These are phyloP conservation scores for Phytophthora idaei DNA, from an alignment of 352 stramenopile species.

Conservation along the genomic window DNA sequence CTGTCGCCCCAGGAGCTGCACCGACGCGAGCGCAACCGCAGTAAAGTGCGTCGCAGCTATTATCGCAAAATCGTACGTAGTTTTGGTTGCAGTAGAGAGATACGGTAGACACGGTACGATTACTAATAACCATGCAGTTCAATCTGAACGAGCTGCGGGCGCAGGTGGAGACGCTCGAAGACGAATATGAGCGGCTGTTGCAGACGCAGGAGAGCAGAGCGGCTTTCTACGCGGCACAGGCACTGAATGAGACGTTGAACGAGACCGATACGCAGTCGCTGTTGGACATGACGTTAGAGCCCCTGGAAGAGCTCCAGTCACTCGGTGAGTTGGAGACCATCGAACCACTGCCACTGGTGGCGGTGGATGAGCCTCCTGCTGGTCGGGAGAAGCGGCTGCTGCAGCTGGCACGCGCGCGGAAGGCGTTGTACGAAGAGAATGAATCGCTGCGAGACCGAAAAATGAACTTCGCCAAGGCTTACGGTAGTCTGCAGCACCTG, in stretches of 20 bases:
- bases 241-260: slow-evolving; percentile 16
- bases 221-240: slow-evolving; percentile 14
- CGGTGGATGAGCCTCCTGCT: slow-evolving; percentile 12
- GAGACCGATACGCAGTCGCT: slow-evolving; percentile 28
- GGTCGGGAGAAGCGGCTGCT: slow-evolving; percentile 32
- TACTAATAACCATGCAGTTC: slow-evolving; percentile 28
- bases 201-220: slow-evolving; percentile 32
- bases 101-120: background rate
- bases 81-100: background rate
- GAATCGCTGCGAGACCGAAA: slow-evolving; percentile 39
- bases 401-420: slow-evolving; percentile 41
- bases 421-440: slow-evolving; percentile 52
- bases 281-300: slow-evolving; percentile 30
- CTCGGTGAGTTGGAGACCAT: slow-evolving; percentile 24
- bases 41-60: slow-evolving; percentile 59
- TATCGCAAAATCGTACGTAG: slow-evolving; percentile 60
- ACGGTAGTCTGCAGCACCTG: slow-evolving; percentile 53
- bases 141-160: slow-evolving; percentile 53
- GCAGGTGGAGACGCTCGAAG: slow-evolving; percentile 50
- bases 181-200: slow-evolving; percentile 51
- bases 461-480: slow-evolving; percentile 52
- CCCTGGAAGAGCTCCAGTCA: slow-evolving; percentile 30
- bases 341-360: slow-evolving; percentile 22
- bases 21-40: slow-evolving; percentile 53
- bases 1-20: slow-evolving; percentile 47